Percentiles rank a stretch among this genome's conserved stretches.
Evolutionary conservation across 306 rosid species (phyloP).

Genomic region (Quercus bicolor): DNA sequence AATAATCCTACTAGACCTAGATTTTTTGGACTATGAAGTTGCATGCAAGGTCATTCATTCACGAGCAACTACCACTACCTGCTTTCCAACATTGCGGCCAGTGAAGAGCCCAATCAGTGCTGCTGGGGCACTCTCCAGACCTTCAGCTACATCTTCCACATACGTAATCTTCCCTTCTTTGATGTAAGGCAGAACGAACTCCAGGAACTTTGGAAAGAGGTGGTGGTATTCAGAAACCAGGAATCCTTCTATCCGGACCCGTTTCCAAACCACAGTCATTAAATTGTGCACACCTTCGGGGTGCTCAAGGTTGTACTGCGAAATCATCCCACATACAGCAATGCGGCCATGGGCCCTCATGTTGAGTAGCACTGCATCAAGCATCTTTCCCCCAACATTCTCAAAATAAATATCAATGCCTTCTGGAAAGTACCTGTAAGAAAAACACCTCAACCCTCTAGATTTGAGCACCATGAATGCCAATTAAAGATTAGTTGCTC

Average conservation of each 20-base stretch:
- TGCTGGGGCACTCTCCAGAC: constrained; percentile 24
- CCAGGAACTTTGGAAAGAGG: constrained; percentile 10
- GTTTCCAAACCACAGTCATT: neutral
- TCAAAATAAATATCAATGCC: constrained; percentile 28
- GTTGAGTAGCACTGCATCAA: constrained; percentile 35
- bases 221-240: neutral
- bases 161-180: constrained; percentile 25
- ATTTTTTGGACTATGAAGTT: neutral
- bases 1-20: neutral
- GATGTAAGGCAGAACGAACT: constrained; percentile 20
- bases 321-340: constrained; percentile 37
- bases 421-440: constrained; percentile 14
- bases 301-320: constrained; percentile 37
- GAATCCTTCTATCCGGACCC: constrained; percentile 24
- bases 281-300: constrained; percentile 30
- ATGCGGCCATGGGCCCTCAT: constrained; percentile 27
- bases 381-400: constrained; percentile 38
- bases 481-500: too few species aligned
- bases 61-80: constrained; percentile 18
- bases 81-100: constrained; percentile 38
- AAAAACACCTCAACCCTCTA: too few species aligned
- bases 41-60: neutral
- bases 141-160: constrained; percentile 34
- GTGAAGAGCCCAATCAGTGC: constrained; percentile 33
- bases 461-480: too few species aligned